Evolutionary conservation across 1,284 basidiomycete species (phyloP).

Genomic region (Hymenochaete sp.): DNA sequence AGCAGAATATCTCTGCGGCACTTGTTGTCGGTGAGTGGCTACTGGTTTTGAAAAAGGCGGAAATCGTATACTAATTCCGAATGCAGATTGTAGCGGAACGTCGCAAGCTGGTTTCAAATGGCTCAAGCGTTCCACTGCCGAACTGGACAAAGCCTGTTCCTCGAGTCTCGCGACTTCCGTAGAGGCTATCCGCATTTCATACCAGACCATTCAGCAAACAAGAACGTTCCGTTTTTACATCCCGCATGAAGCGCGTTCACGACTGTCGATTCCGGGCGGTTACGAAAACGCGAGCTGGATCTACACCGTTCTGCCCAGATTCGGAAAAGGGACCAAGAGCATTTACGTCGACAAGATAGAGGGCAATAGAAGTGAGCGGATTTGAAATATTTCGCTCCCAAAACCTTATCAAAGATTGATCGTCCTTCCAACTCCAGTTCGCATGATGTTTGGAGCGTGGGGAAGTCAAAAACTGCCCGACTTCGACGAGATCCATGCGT

Average conservation of each 20-base stretch:
- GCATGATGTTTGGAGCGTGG: constrained; percentile 14
- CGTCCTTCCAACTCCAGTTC: not conserved
- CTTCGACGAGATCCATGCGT: constrained; percentile 13
- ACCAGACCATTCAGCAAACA: constrained; percentile 7
- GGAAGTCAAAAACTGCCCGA: constrained; percentile 7
- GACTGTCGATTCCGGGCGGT: constrained; percentile 15
- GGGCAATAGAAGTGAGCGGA: constrained; percentile 15
- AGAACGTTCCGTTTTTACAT: constrained; percentile 10
- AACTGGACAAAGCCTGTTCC: not conserved
- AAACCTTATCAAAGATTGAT: not conserved
- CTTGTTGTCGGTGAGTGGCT: constrained; percentile 13
- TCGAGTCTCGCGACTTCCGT: constrained; percentile 5
- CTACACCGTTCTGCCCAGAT: constrained; percentile 1
- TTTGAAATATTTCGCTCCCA: not conserved
- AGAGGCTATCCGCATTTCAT: constrained; percentile 5
- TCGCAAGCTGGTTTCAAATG: constrained; percentile 18
- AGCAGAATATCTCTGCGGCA: constrained; percentile 8
- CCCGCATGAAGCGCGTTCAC: constrained; percentile 9
- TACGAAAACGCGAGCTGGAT: constrained; percentile 13
- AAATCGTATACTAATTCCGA: not conserved
- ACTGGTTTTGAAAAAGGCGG: not conserved
- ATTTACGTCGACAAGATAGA: constrained; percentile 12
- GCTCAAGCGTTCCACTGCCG: constrained; percentile 8
- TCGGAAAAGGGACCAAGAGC: constrained; percentile 6
- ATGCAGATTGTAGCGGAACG: constrained; percentile 17